These are phyloP conservation scores for Dryas drummondii DNA, from an alignment of 306 rosid species.

Conservation along the genomic window DNA sequence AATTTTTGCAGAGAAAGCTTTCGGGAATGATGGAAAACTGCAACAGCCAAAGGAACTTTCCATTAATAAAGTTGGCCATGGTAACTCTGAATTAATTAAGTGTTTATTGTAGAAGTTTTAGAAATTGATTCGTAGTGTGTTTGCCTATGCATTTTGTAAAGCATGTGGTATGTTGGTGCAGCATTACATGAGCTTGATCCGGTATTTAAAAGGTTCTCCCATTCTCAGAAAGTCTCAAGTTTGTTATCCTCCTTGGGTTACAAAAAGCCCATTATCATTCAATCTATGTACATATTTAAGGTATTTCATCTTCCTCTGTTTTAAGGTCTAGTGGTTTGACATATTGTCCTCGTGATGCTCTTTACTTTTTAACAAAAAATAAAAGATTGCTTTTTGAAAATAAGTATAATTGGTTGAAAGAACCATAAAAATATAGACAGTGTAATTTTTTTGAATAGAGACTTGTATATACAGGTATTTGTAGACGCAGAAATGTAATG, in stretches of 20 bases:
- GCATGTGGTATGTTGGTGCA: slow-evolving; percentile 31
- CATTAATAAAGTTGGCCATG: slow-evolving; percentile 93
- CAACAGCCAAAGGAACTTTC: slow-evolving; percentile 85
- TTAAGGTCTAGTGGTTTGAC: background rate
- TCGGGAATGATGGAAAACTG: slow-evolving; percentile 75
- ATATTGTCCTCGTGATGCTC: background rate
- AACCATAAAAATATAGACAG: background rate
- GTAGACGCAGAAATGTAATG: background rate
- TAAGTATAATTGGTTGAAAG: background rate
- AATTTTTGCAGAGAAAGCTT: slow-evolving; percentile 76
- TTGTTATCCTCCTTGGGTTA: slow-evolving; percentile 72
- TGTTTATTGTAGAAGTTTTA: background rate
- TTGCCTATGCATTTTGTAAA: background rate
- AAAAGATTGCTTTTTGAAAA: background rate
- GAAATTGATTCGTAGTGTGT: background rate
- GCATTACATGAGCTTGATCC: slow-evolving; percentile 89
- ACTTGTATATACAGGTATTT: background rate
- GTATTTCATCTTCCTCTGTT: slow-evolving; percentile 34
- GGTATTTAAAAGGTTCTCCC: slow-evolving; percentile 67
- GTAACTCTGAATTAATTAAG: slow-evolving; percentile 26
- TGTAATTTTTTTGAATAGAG: background rate
- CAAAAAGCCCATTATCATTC: slow-evolving; percentile 73
- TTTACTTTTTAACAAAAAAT: background rate
- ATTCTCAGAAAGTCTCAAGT: slow-evolving; percentile 59
- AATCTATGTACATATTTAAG: slow-evolving; percentile 98